Evolutionary conservation across 1,284 basidiomycete genomes (phyloP).

Genomic region (Cryptococcus wingfieldii): DNA sequence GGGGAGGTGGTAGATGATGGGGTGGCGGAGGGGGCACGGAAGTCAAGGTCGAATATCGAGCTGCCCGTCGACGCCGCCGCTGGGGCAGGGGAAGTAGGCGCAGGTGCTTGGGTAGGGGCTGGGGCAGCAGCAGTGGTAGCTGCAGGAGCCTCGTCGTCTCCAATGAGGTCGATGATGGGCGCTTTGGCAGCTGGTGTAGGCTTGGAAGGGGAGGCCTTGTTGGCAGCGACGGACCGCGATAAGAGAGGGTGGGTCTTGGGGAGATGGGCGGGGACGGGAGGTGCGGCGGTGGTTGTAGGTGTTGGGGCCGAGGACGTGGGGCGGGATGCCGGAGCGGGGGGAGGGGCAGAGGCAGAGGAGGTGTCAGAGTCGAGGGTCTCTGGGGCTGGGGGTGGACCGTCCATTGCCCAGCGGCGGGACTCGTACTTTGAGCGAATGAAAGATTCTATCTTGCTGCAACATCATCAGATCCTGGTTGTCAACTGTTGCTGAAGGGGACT

Average conservation of each 20-base stretch:
- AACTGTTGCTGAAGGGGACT: conserved; percentile 42
- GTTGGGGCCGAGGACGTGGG: conserved; percentile 14
- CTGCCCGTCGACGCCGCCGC: conserved; percentile 17
- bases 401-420: conserved; percentile 83
- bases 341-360: not conserved
- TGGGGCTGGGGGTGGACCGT: conserved; percentile 76
- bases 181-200: conserved; percentile 17
- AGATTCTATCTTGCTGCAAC: conserved; percentile 86
- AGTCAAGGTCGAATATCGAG: conserved; percentile 50
- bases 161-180: conserved; percentile 40
- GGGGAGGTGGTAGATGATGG: conserved; percentile 8
- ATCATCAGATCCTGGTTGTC: not conserved
- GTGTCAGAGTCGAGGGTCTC: conserved; percentile 63
- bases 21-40: conserved; percentile 40
- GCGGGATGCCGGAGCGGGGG: not conserved
- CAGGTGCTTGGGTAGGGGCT: conserved; percentile 12
- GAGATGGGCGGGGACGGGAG: conserved; percentile 20
- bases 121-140: conserved; percentile 17
- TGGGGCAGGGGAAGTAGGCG: conserved; percentile 18
- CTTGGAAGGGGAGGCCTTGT: conserved; percentile 11
- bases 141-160: conserved; percentile 23
- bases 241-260: conserved; percentile 38
- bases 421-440: conserved; percentile 99
- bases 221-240: conserved; percentile 24
- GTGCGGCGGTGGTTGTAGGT: conserved; percentile 21